phyloP scores from a whole-genome alignment of 371 early-diverging fungal species.

The Mucor indicus region DNA sequence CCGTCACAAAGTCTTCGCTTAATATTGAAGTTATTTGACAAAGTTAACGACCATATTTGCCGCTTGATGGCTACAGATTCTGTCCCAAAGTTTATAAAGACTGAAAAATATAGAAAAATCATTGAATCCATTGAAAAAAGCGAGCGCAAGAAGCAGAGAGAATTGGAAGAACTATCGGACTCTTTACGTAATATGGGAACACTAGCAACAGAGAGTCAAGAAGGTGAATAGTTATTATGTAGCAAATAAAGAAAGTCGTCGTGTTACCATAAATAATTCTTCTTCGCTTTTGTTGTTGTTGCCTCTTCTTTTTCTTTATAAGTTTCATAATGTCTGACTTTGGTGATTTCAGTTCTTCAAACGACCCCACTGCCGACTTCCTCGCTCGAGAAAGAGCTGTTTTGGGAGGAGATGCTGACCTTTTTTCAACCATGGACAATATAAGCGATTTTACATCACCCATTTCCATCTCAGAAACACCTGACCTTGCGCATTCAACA shows the following conservation, averaged over 20 bases:
- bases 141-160: conserved; percentile 22
- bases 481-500: conserved; percentile 1
- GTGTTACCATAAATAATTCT: too few relatives aligned
- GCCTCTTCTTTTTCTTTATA: background rate
- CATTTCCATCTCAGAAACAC: background rate
- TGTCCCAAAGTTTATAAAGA: conserved; percentile 75
- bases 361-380: conserved; percentile 86
- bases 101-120: conserved; percentile 55
- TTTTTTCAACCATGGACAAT: conserved; percentile 30
- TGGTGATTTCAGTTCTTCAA: conserved; percentile 46
- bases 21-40: conserved; percentile 59
- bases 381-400: conserved; percentile 88
- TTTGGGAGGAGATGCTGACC: conserved; percentile 75
- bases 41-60: conserved; percentile 70
- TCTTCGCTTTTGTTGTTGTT: background rate
- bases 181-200: conserved; percentile 3
- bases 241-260: too few relatives aligned
- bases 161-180: conserved; percentile 4
- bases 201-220: background rate
- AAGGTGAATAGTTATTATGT: too few relatives aligned
- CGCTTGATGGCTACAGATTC: conserved; percentile 76
- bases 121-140: conserved; percentile 18
- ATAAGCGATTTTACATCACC: background rate
- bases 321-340: conserved; percentile 46
- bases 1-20: conserved; percentile 38